Conservation (phyloP, 2,329 filamentous ascomycete genomes). For the Xylariaceae sp. region DNA sequence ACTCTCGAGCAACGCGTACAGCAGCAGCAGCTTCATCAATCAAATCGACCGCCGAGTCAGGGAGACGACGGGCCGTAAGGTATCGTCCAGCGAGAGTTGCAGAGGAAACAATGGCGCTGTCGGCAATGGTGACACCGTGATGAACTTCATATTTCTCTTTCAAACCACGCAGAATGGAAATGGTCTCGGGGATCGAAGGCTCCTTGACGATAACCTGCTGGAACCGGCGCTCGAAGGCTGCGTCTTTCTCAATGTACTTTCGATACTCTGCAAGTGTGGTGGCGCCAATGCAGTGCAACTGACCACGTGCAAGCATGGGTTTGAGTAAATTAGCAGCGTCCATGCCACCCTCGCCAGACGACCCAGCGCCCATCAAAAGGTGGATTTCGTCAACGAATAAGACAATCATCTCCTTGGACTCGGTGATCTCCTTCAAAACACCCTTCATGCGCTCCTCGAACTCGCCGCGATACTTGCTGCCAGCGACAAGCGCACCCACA, state of each 20-base stretch:
- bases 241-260: constrained; percentile 99
- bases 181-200: constrained; percentile 79
- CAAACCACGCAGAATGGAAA: constrained; percentile 95
- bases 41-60: constrained; percentile 93
- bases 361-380: constrained; percentile 93
- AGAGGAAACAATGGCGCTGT: constrained; percentile 85
- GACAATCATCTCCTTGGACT: constrained; percentile 94
- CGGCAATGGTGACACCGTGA: constrained; percentile 94
- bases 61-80: constrained; percentile 82
- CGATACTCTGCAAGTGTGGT: constrained; percentile 94
- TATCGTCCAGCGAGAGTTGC: constrained; percentile 93
- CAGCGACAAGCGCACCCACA: constrained; percentile 89
- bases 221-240: constrained; percentile 96
- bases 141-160: constrained; percentile 99
- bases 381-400: constrained; percentile 99
- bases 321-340: constrained; percentile 97
- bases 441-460: constrained; percentile 99
- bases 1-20: constrained; percentile 93
- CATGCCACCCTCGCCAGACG: constrained; percentile 95
- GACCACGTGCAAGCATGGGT: constrained; percentile 94
- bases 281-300: constrained; percentile 96
- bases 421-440: constrained; percentile 91
- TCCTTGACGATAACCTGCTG: constrained; percentile 98
- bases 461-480: constrained; percentile 97
- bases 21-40: constrained; percentile 95